Conservation (phyloP, 176 grass and related monocot genomes). For the Bolboschoenus planiculmis region DNA sequence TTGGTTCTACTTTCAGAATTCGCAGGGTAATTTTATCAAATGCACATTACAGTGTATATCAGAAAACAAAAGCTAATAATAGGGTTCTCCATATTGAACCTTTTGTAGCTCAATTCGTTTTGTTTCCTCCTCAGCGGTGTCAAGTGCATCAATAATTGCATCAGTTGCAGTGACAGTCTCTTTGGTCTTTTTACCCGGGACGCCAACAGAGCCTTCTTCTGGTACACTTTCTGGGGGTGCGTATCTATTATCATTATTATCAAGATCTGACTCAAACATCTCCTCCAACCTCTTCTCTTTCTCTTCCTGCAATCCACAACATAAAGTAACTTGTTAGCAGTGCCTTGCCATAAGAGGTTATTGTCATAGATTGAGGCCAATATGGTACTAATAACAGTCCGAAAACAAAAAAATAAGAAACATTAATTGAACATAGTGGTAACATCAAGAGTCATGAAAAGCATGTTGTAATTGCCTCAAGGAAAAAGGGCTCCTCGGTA, state of each 20-base stretch:
- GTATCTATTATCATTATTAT: conserved; percentile 68
- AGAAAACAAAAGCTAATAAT: not conserved
- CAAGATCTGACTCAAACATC: conserved; percentile 81
- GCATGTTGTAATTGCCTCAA: conserved; percentile 47
- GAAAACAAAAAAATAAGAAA: not conserved
- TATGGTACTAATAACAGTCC: not conserved
- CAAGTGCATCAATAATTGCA: conserved; percentile 87
- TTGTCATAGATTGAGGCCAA: not conserved
- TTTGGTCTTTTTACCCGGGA: conserved; percentile 86
- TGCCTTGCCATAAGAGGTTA: not conserved
- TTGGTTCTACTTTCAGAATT: not conserved
- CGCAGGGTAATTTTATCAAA: not conserved
- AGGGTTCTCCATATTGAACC: conserved; percentile 19
- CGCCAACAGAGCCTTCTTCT: conserved; percentile 74
- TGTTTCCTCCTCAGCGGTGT: conserved; percentile 71
- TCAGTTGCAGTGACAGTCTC: conserved; percentile 77
- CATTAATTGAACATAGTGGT: not conserved
- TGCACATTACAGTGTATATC: not conserved
- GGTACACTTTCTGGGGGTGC: conserved; percentile 71
- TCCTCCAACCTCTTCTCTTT: conserved; percentile 86
- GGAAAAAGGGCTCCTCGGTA: conserved; percentile 90
- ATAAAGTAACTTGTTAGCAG: not conserved
- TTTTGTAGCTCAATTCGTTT: conserved; percentile 69
- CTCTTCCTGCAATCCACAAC: conserved; percentile 56
- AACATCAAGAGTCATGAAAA: not conserved